Percentiles rank a stretch among this genome's conserved stretches.
phyloP scores from a whole-genome alignment of 257 asterid genomes.

The Lycium barbarum region DNA sequence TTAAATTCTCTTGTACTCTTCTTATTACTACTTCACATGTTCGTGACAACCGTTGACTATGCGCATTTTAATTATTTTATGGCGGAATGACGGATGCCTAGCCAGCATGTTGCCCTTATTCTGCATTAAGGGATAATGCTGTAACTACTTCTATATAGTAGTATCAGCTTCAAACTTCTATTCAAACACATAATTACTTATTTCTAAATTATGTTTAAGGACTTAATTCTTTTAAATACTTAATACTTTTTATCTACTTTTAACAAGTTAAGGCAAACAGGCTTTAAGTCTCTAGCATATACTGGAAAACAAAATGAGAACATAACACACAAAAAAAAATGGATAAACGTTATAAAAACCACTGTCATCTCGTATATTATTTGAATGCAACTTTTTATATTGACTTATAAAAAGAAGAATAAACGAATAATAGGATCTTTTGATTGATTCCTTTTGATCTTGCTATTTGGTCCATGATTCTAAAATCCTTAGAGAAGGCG shows the following conservation, averaged over 20 bases:
- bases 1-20: neutral
- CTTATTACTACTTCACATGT: neutral
- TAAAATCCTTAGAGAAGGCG: conserved; percentile 75
- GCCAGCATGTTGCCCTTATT: neutral
- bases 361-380: neutral
- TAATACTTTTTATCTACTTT: too few relatives aligned
- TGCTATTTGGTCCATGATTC: conserved; percentile 41
- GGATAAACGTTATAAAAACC: neutral
- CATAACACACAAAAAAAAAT: neutral
- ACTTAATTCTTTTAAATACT: neutral
- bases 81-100: too few relatives aligned
- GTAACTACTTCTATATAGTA: too few relatives aligned
- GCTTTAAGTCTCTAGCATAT: too few relatives aligned
- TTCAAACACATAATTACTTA: neutral
- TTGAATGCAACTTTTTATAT: neutral
- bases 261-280: too few relatives aligned
- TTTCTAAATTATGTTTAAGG: neutral
- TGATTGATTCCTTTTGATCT: conserved; percentile 3
- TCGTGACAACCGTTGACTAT: neutral
- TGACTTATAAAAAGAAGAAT: too few relatives aligned
- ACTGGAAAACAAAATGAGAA: neutral
- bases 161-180: neutral
- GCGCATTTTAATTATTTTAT: neutral
- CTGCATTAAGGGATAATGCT: neutral
- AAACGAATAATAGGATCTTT: neutral